Evolutionary conservation across 2,329 filamentous ascomycete species (phyloP), one percentile per base, ranked within the genome.

Genomic region (Exophiala aquamarina): DNA sequence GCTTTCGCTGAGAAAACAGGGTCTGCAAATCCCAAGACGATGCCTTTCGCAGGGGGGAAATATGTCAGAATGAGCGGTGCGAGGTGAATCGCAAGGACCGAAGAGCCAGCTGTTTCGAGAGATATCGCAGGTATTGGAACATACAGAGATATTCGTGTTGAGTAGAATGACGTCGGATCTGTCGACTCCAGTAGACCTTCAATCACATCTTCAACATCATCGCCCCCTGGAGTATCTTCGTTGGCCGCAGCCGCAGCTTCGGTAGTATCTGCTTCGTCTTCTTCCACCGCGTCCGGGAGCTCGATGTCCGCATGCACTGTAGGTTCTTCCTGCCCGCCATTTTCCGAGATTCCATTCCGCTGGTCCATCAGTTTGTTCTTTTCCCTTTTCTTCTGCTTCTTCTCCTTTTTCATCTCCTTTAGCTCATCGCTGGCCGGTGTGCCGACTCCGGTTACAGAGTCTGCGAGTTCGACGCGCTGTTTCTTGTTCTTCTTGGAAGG

Each of bases 31-130:
- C 54, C 55, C 38, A 58, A 54, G 28, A 58, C 51, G 6, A 83
- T 71, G 34, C 81, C 81, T 41, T 74, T 70, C 29, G 82, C 69
- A 0, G 80, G 79, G 5, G 79, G 70, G 59, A 78, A 81, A 66
- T 83, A 84, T 15, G 77, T 81, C 33, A 84, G 72, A n/a, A 84
- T 73, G 7, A 83, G 68, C 4, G 81, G 81, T 6, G 80, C 80
- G 42, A 84, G 70, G 62, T 83, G 76, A 57, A 81, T 77, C 33
- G 81, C 78, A 59, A 80, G 75, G 36, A 83, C 66, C 13, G 78
- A 79, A 57, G 78, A 72, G 44, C 80, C 67, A 8, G 79, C 76
- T 56, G 76, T 71, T 17, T 70, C 66, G 44, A 73, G 70, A 21
- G 70, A 73, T 47, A 81, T 75, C 17, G 81, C 79, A 31, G 81